A percentile compares a stretch with the other conserved stretches of the same genome.
These are phyloP conservation scores for Kitagawia praeruptora DNA, from an alignment of 129 eudicot genomes.

Conservation along the genomic window DNA sequence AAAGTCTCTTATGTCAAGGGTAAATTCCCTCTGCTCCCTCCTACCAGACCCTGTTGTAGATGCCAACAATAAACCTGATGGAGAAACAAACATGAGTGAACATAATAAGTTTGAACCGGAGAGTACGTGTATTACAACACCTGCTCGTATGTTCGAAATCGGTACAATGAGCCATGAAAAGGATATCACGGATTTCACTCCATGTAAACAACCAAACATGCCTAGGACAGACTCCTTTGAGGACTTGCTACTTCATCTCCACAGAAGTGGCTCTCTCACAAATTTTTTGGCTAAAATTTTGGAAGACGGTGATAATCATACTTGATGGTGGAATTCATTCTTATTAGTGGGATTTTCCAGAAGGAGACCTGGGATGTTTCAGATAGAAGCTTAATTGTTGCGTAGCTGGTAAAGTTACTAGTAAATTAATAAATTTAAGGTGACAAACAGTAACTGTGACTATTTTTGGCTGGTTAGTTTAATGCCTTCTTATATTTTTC, in stretches of 20 bases:
- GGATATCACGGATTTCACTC: background rate
- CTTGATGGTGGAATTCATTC: background rate
- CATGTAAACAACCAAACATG: slow-evolving; percentile 24
- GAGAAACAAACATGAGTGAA: slow-evolving; percentile 1
- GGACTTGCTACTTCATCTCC: slow-evolving; percentile 60
- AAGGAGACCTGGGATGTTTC: too few relatives aligned
- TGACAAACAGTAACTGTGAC: too few relatives aligned
- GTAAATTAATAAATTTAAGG: too few relatives aligned
- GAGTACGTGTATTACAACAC: background rate
- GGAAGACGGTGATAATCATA: slow-evolving; percentile 21
- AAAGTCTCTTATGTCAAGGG: slow-evolving; percentile 61
- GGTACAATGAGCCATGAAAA: slow-evolving; percentile 5
- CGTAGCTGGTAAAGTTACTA: too few relatives aligned
- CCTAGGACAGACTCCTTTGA: slow-evolving; percentile 55
- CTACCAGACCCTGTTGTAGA: slow-evolving; percentile 44
- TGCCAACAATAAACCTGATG: slow-evolving; percentile 1
- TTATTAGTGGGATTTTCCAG: too few relatives aligned
- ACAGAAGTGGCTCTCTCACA: slow-evolving; percentile 60
- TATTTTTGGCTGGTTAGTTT: too few relatives aligned
- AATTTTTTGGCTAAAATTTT: slow-evolving; percentile 30
- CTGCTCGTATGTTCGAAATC: background rate
- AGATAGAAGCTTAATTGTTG: too few relatives aligned
- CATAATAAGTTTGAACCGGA: background rate
- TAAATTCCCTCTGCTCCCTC: slow-evolving; percentile 66
- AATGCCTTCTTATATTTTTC: too few relatives aligned